Conservation (phyloP, 257 asterid genomes). For the Solanum corneliomulleri region DNA sequence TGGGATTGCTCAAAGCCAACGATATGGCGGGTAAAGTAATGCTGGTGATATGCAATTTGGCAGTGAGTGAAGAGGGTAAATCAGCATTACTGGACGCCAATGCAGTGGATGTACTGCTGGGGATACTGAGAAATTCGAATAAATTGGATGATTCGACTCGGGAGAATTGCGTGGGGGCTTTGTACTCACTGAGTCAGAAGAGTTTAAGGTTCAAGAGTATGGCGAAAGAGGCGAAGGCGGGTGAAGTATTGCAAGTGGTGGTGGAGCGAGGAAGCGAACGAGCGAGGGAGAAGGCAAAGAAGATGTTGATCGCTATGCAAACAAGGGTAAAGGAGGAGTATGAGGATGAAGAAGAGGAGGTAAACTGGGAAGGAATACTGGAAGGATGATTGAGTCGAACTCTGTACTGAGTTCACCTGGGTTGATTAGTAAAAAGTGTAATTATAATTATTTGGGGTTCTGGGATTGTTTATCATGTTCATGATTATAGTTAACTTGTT, state of each 20-base stretch:
- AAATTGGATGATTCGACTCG: constrained; percentile 50
- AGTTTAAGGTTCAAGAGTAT: constrained; percentile 65
- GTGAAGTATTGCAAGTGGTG: constrained; percentile 51
- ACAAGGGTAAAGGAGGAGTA: constrained; percentile 40
- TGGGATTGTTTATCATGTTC: background rate
- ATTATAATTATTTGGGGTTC: background rate
- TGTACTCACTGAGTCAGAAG: constrained; percentile 61
- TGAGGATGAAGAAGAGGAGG: constrained; percentile 40
- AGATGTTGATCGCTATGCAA: constrained; percentile 34
- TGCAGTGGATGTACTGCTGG: constrained; percentile 51
- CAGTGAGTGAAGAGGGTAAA: constrained; percentile 58
- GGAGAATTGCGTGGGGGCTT: constrained; percentile 60
- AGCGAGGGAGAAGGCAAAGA: constrained; percentile 61
- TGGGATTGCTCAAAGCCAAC: constrained; percentile 45
- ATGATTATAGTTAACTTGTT: background rate
- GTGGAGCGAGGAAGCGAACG: constrained; percentile 46
- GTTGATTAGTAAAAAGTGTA: background rate
- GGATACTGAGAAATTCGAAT: constrained; percentile 29
- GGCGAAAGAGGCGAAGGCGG: constrained; percentile 51
- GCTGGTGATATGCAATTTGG: constrained; percentile 73
- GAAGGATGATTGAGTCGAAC: constrained; percentile 47
- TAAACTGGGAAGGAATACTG: constrained; percentile 75
- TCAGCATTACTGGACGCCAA: constrained; percentile 57
- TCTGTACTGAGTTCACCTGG: constrained; percentile 32
- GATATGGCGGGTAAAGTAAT: constrained; percentile 54